These are phyloP conservation scores for Papilionanthe hybrid DNA, from an alignment of 116 monocot genomes.

Conservation along the genomic window DNA sequence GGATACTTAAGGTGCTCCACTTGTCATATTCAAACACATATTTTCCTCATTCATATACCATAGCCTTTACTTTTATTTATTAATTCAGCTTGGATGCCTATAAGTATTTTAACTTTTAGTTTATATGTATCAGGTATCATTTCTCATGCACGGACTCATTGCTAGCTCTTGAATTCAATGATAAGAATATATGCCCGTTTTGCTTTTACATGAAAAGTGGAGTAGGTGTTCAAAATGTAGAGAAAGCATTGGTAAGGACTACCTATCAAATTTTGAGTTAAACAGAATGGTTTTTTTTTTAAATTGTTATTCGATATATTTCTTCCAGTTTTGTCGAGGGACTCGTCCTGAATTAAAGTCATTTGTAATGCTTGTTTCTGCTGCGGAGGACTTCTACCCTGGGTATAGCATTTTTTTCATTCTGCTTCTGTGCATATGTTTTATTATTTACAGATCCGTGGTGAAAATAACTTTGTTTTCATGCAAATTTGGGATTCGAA, in stretches of 20 bases:
- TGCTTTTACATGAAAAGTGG: constrained; percentile 57
- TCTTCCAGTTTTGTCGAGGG: constrained; percentile 44
- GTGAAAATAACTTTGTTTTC: not conserved
- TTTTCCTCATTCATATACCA: not conserved
- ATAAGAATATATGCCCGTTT: constrained; percentile 30
- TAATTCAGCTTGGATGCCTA: not conserved
- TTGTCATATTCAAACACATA: not conserved
- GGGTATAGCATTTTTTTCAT: constrained; percentile 23
- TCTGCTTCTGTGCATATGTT: not conserved
- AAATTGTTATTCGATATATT: constrained; percentile 5
- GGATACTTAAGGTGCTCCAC: not conserved
- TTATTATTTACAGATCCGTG: not conserved
- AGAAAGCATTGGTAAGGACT: constrained; percentile 32
- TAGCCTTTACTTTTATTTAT: not conserved
- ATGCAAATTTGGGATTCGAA: not conserved
- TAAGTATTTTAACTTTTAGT: not conserved
- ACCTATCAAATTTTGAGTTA: not conserved
- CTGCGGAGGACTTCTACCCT: constrained; percentile 26
- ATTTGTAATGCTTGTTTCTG: constrained; percentile 36
- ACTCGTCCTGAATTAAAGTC: constrained; percentile 44
- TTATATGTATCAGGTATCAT: constrained; percentile 46
- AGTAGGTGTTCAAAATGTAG: constrained; percentile 23
- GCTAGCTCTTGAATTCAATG: constrained; percentile 29
- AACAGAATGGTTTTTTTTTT: not conserved
- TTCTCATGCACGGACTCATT: constrained; percentile 46